Base-by-base conservation (phyloP, 768 basidiomycete genomes). In the Glaciozyma antarctica region DNA sequence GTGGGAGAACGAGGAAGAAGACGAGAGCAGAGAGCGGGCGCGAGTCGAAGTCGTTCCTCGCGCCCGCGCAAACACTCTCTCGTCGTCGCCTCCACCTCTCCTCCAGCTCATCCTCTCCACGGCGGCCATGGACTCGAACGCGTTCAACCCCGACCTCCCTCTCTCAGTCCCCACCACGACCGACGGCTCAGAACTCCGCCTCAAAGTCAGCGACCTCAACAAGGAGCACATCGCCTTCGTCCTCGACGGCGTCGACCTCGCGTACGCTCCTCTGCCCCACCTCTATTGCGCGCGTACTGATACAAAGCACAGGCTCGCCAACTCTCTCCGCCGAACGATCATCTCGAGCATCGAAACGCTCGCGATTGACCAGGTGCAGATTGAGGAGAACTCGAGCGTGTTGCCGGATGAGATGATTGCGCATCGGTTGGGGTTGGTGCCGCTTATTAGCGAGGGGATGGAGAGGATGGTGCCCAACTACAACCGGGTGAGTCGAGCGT, bases 341-440 rank as follows among this genome's bases (percentile, higher is more conserved):
- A 56, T 44, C 41, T 53, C 34, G 9, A 41, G 22, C 77, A 85
- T 99, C 68, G 89, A 93, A 22, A 98, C 95, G 64, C 83, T 99
- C 68, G 95, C 93, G 44, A 98, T 99, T 69, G 95, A 99, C 79
- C 86, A 94, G 78, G 94, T 98, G 16, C 88, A 91, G 77, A 87
- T 98, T 69, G 83, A 87, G 65, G 82, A 82, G 62, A 99, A 99
- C 76, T 91, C 90, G 7, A 85, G 89, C 2, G 93, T 95, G 5
- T 79, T 99, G 26, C 90, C 93, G 3, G 95, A 99, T 77, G 95
- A 99, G 78, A 95, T 92, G 79, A 87, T 99, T 66, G 90, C 92
- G 0, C 95, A 99, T 77, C 84, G 95, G 58, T 81, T 99, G 38
- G 95, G 95, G 28, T 87, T 95, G 84, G 81, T 99, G 34, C 95